Conservation (phyloP, 2,329 filamentous ascomycete genomes). For the Sporothrix pallida region DNA sequence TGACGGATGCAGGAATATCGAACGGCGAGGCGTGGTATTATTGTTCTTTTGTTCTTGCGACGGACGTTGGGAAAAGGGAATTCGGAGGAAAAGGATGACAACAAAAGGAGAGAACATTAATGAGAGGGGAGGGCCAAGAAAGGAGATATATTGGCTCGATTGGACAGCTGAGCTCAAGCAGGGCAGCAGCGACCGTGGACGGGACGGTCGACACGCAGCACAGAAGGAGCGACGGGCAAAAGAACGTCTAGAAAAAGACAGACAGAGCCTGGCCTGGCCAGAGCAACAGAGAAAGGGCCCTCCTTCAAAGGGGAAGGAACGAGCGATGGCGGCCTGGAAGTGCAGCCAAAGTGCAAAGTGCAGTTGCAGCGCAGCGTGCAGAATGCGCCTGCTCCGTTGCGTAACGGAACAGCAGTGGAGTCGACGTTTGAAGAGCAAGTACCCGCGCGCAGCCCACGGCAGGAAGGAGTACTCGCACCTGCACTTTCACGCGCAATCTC, state of each 20-base stretch:
- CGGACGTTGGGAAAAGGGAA: not conserved
- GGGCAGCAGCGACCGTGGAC: slow-evolving; percentile 15
- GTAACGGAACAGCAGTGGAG: slow-evolving; percentile 37
- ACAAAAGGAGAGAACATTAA: not conserved
- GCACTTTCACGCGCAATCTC: not conserved
- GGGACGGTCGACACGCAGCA: slow-evolving; percentile 4
- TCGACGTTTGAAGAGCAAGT: slow-evolving; percentile 15
- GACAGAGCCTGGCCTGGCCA: not conserved
- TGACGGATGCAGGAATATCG: slow-evolving; percentile 23
- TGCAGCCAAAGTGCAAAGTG: slow-evolving; percentile 14
- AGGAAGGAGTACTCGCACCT: slow-evolving; percentile 24
- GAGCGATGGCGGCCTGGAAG: slow-evolving; percentile 13
- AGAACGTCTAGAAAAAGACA: not conserved
- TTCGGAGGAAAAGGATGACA: slow-evolving; percentile 4
- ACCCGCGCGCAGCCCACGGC: slow-evolving; percentile 17
- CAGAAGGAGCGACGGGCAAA: slow-evolving; percentile 11
- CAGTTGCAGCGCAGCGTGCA: slow-evolving; percentile 21
- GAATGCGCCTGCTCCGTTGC: slow-evolving; percentile 33
- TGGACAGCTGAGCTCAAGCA: not conserved
- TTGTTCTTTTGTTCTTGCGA: slow-evolving; percentile 13
- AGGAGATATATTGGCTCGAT: not conserved
- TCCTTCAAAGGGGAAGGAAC: not conserved
- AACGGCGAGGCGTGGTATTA: slow-evolving; percentile 10
- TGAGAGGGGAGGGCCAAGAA: not conserved
- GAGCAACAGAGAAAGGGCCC: not conserved